Evolutionary conservation across 2,329 filamentous ascomycete genomes (phyloP).

Genomic region (Penicillium freii): DNA sequence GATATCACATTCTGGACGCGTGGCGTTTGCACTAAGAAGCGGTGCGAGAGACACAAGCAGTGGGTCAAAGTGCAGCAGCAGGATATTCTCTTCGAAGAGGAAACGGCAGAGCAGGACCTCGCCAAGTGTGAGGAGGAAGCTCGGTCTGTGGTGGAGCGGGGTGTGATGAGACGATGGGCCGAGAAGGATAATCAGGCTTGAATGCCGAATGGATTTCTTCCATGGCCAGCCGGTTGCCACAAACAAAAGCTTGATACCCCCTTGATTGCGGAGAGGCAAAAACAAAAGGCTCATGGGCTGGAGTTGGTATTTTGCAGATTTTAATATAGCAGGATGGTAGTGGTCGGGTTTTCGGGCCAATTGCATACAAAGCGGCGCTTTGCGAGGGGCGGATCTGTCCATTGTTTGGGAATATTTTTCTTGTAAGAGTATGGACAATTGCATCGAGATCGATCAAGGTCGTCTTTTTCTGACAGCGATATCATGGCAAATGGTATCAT

Average conservation of each 20-base stretch:
- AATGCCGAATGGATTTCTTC: background rate
- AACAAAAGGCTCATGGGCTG: conserved; percentile 17
- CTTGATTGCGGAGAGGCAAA: conserved; percentile 18
- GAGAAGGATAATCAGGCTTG: conserved; percentile 27
- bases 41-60: conserved; percentile 49
- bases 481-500: background rate
- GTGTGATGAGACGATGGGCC: conserved; percentile 45
- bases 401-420: conserved; percentile 2
- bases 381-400: conserved; percentile 7
- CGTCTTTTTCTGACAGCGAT: background rate
- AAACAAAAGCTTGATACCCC: conserved; percentile 31
- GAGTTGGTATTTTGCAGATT: conserved; percentile 27
- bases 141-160: conserved; percentile 43
- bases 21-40: conserved; percentile 49
- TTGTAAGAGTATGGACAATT: conserved; percentile 19
- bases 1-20: conserved; percentile 36
- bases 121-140: conserved; percentile 42
- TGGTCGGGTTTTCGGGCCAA: background rate
- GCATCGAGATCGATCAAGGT: conserved; percentile 13
- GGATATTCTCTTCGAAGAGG: conserved; percentile 45
- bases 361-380: conserved; percentile 27
- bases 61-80: conserved; percentile 50
- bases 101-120: conserved; percentile 40
- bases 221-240: background rate
- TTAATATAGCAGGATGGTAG: background rate